Conservation (phyloP, 441 rosid species). For the Brassica hybrid region DNA sequence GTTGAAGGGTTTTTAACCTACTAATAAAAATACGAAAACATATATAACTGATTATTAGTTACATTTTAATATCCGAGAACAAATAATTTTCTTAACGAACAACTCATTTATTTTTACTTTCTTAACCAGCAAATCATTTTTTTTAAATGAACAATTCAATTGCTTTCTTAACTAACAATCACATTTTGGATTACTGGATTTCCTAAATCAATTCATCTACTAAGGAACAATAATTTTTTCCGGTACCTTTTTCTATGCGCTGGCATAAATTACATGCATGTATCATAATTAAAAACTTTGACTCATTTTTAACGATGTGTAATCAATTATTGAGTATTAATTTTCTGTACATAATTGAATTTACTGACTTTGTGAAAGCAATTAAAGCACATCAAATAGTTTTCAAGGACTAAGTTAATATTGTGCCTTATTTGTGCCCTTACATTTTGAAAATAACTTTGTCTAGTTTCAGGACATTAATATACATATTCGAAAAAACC, state of each 20-base stretch:
- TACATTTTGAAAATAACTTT: not conserved
- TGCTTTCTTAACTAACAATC: not conserved
- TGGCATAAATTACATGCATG: not conserved
- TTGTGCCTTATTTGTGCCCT: not conserved
- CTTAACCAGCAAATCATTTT: no score
- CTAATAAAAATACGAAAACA: no score
- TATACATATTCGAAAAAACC: not conserved
- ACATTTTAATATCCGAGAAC: not conserved
- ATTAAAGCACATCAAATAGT: not conserved
- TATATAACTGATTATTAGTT: no score
- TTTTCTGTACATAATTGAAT: not conserved
- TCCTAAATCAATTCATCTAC: not conserved
- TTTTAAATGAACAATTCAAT: no score
- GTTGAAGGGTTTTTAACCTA: not conserved
- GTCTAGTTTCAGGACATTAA: not conserved
- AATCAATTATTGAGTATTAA: not conserved
- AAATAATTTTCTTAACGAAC: not conserved
- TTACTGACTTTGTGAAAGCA: no score
- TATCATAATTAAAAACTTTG: not conserved
- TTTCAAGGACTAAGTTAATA: not conserved
- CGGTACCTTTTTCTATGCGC: not conserved
- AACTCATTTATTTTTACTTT: not conserved
- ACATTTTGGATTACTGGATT: not conserved
- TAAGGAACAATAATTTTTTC: no score
- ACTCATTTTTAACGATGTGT: not conserved